Evolutionary conservation across 805 yeast genomes (phyloP).

Genomic region (Ogataea nonfermentans): DNA sequence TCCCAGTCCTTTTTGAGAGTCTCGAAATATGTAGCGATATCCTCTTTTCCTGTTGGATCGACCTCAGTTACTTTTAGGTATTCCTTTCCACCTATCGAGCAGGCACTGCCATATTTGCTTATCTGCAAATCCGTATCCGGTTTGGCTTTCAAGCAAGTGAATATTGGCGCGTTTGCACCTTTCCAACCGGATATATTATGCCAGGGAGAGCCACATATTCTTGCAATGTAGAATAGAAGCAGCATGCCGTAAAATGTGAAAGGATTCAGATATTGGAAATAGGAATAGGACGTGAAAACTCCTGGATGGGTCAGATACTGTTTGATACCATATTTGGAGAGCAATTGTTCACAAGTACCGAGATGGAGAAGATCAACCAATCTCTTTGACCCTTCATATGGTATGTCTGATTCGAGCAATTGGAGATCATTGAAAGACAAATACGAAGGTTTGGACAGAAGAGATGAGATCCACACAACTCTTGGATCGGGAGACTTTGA

Average conservation of each 20-base stretch:
- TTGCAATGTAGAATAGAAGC: conserved; percentile 74
- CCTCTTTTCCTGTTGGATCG: conserved; percentile 62
- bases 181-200: conserved; percentile 85
- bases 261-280: conserved; percentile 69
- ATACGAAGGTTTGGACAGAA: conserved; percentile 75
- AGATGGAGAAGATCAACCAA: conserved; percentile 79
- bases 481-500: conserved; percentile 47
- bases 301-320: conserved; percentile 93
- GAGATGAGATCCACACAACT: conserved; percentile 81
- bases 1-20: conserved; percentile 67
- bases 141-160: conserved; percentile 55
- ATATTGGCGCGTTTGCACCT: conserved; percentile 86
- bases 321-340: conserved; percentile 48
- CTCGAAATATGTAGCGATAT: conserved; percentile 65
- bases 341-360: conserved; percentile 58
- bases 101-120: conserved; percentile 72
- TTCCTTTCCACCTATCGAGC: conserved; percentile 62
- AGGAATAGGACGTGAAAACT: conserved; percentile 80
- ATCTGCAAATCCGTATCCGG: conserved; percentile 42
- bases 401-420: conserved; percentile 55
- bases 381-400: conserved; percentile 93
- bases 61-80: conserved; percentile 54
- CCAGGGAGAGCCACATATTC: conserved; percentile 81
- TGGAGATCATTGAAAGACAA: conserved; percentile 76
- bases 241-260: conserved; percentile 87